Conservation (phyloP, 169 alveolate genomes). For the Plasmodium berghei region DNA sequence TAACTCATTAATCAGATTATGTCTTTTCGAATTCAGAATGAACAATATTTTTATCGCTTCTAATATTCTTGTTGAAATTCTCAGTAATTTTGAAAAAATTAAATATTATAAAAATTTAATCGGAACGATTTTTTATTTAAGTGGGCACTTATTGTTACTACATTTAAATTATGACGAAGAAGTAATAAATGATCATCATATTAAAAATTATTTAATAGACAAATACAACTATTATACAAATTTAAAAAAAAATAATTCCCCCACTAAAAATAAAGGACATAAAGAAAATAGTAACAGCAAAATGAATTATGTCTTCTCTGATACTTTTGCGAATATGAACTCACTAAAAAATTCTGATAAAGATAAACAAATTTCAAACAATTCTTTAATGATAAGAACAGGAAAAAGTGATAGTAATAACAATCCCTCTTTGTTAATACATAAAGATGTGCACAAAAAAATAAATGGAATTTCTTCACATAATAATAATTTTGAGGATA, state of each 20-base stretch:
- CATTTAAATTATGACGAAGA: constrained; percentile 19
- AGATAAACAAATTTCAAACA: background rate
- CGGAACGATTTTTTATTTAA: constrained; percentile 50
- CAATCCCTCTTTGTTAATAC: too few relatives aligned
- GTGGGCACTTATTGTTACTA: constrained; percentile 42
- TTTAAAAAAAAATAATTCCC: constrained; percentile 18
- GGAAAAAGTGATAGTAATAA: too few relatives aligned
- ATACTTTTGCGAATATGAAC: background rate
- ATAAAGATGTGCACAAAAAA: background rate
- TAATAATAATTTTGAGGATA: background rate
- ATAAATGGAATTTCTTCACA: background rate
- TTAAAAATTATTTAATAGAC: constrained; percentile 9
- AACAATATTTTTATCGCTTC: constrained; percentile 20
- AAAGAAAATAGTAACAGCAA: background rate
- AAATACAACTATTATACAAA: constrained; percentile 34
- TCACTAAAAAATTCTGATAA: background rate
- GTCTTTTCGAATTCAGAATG: constrained; percentile 74
- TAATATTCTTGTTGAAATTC: constrained; percentile 56
- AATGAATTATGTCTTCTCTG: background rate
- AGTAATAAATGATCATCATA: constrained; percentile 5
- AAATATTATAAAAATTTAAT: constrained; percentile 43
- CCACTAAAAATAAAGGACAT: background rate
- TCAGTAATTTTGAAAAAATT: constrained; percentile 53
- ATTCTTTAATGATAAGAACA: too few relatives aligned
- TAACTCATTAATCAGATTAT: constrained; percentile 38